Evolutionary conservation across 352 stramenopile genomes (phyloP), one percentile per base, ranked within the genome.

Genomic region (Globisporangium spinosum): DNA sequence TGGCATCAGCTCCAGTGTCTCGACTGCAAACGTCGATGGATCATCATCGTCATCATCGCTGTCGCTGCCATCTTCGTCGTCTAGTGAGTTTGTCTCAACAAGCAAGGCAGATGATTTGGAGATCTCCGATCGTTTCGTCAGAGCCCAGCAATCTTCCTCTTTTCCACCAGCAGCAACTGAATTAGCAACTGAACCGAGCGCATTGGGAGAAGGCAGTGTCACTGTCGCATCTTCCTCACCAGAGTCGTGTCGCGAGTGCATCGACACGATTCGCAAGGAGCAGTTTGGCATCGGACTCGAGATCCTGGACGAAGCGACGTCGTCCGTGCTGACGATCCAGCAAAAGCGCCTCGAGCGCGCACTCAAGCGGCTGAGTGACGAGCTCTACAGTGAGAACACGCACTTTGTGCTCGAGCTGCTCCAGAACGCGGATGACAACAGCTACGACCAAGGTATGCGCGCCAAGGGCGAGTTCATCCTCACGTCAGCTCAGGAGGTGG

Each of bases 371-470:
- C 72, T 96, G 0, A 96, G 89, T 59, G 89, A 93, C 58, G 89
- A 96, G 47, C 71, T 96, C 3, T 96, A 96, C 71, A 93, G 85
- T 38, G 84, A 91, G 45, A 93, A 89, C 59, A 94, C 88, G 3
- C 89, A 97, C 64, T 97, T 97, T 56, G 83, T 96, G 57, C 78
- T 97, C 23, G 89, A 97, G 68, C 59, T 97, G 29, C 74, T 97
- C 15, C 89, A 97, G 57, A 97, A 97, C 35, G 88, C 89, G 9
- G 88, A 97, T 63, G 89, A 97, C 69, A 96, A 96, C 47, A 59
- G 45, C 23, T 97, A 96, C 55, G 64, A 72, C 7, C 8, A 53
- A 1, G 56, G 58, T 9, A 74, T 85, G 12, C 62, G 80, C 35
- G 88, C 89, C 3, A 70, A 75, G 6, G 80, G 80, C 25, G 78